Base-by-base conservation (phyloP, 2,329 filamentous ascomycete species). In the Fonsecaea erecta region DNA sequence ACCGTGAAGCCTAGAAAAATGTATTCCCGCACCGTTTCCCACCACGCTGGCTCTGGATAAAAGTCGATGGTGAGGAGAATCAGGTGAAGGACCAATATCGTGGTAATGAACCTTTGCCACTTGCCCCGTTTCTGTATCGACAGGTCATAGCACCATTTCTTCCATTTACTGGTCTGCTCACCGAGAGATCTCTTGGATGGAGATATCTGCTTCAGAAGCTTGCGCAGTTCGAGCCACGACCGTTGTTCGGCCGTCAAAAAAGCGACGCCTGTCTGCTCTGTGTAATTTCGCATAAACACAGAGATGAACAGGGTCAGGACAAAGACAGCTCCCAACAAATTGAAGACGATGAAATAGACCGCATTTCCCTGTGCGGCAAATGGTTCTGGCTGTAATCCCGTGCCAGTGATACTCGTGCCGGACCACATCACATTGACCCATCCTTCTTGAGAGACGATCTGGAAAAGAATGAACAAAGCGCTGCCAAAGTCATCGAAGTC, bases 251-350 rank as follows among this genome's bases (percentile, higher is more conserved):
- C 90, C 0, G 95, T 99, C 72, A 99, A 81, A 76, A 94, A 99
- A 1, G 95, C 95, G 51, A 99, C 95, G 1, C 95, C 95, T 0
- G 95, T 99, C 78, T 98, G 93, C 78, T 99, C 95, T 0, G 95
- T 99, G 78, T 99, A 99, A 77, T 97, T 99, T 67, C 95, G 92
- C 95, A 99, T 99, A 77, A 99, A 99, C 67, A 99, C 95, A 63
- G 95, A 98, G 54, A 99, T 96, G 77, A 99, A 99, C 74, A 99
- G 82, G 0, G 95, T 99, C 74, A 99, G 84, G 67, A 99, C 90
- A 79, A 99, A 99, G 69, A 99, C 94, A 0, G 95, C 95, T 34
- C 93, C 93, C 72, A 99, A 84, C 75, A 99, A 86, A 78, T 99
- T 99, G 87, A 98, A 99, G 3, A 94, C 84, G 62, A 99, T 87